Percentiles rank a stretch among this genome's conserved stretches.
These are phyloP conservation scores for Lasiosphaeria hispida DNA, from an alignment of 495 filamentous ascomycete genomes.

Conservation along the genomic window DNA sequence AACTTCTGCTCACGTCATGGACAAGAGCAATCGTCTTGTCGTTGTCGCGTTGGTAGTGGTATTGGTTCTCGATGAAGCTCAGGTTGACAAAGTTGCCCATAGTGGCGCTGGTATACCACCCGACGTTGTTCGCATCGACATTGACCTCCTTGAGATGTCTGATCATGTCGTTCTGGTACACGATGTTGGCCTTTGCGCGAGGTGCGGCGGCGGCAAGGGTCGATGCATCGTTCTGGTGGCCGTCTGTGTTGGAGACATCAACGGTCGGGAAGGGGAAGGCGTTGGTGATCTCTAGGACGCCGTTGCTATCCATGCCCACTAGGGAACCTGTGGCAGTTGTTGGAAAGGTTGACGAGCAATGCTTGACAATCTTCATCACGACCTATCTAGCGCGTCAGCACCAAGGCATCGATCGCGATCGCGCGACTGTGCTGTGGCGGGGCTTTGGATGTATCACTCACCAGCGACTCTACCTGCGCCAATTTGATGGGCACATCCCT, in stretches of 20 bases:
- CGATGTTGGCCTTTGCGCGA: conserved; percentile 80
- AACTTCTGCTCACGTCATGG: conserved; percentile 90
- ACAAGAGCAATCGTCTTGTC: conserved; percentile 92
- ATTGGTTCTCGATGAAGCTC: conserved; percentile 97
- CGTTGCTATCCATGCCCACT: conserved; percentile 87
- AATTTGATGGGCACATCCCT: conserved; percentile 68
- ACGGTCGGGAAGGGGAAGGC: conserved; percentile 89
- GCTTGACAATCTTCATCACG: conserved; percentile 95
- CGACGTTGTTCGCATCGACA: conserved; percentile 95
- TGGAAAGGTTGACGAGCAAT: conserved; percentile 82
- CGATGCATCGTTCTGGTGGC: conserved; percentile 76
- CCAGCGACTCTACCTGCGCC: conserved; percentile 84
- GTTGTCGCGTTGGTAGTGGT: conserved; percentile 94
- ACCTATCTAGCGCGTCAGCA: conserved; percentile 54
- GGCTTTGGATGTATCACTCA: conserved; percentile 34
- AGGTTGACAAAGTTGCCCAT: conserved; percentile 97
- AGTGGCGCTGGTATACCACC: conserved; percentile 98
- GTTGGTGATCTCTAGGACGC: conserved; percentile 87
- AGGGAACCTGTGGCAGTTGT: conserved; percentile 85
- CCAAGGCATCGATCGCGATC: conserved; percentile 1
- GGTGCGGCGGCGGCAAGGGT: conserved; percentile 84
- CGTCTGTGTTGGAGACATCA: conserved; percentile 66
- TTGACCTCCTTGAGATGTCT: conserved; percentile 94
- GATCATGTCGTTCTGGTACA: conserved; percentile 97
- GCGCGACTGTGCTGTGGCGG: conserved; percentile 22